Evolutionary conservation across 768 basidiomycete genomes (phyloP), one percentile per base, ranked within the genome.

Genomic region (Naganishia onofrii): DNA sequence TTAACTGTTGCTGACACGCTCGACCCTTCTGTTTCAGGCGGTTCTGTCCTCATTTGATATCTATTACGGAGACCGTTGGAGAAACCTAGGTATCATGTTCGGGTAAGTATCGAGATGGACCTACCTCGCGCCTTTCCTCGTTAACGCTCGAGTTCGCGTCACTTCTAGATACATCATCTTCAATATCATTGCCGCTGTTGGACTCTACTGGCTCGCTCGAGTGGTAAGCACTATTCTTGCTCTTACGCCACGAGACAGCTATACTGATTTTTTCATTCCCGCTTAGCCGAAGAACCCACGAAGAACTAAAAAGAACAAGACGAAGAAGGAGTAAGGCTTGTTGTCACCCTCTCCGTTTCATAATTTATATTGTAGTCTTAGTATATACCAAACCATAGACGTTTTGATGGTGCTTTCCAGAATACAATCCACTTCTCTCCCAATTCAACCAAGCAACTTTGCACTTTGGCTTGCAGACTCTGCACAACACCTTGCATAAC

Each of bases 121-220:
- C n/a, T 23, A 23, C 12, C 15, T 21, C 21, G 13, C 23, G 3
- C 21, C 4, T 51, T 13, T 7, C 23, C 48, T 26, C 23, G 48
- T n/a, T 51, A 12, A 51, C 13, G 21, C 7, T n/a, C 3, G 1
- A 4, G n/a, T n/a, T 4, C 48, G 48, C 4, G 7, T 51, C 21
- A 23, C 48, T 26, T 51, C 26, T n/a, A 63, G 60, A 0, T 86
- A 74, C 71, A 77, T 78, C 70, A 68, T 79, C 52, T 72, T 78
- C 71, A 80, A 80, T 55, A 58, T 75, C 29, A 54, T 72, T 51
- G 68, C 55, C 46, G 71, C 68, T 3, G 13, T 72, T 2, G 68
- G 44, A 13, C 21, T 72, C 2, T 72, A 72, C 42, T 72, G 68
- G 64, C 54, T 72, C 26, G 68, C 52, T n/a, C 71, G 71, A 44